These are phyloP conservation scores for thale cress (Arabidopsis thaliana) DNA, from an alignment of 345 rosid species.

Conservation along the genomic window TAIR10.1 NC_003074.8:552501-553000, in stretches of 20 bases:
- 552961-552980: conserved; percentile 75
- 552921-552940: conserved; percentile 52
- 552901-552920: conserved; percentile 7
- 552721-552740: neutral
- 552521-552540: conserved; percentile 53
- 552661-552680: conserved; percentile 2
- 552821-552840: conserved; percentile 18
- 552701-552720: neutral
- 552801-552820: conserved; percentile 8
- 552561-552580: conserved; percentile 26
- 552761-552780: conserved; percentile 11
- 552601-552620: neutral
- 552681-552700: conserved; percentile 8
- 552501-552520: conserved; percentile 55
- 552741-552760: neutral
- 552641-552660: neutral
- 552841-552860: conserved; percentile 15
- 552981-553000: conserved; percentile 56
- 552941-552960: conserved; percentile 57
- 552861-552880: neutral
- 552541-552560: conserved; percentile 31
- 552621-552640: neutral
- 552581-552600: neutral
- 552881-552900: neutral
- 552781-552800: neutral